These are phyloP conservation scores for Ogataea henricii DNA, from an alignment of 805 yeast species.

Conservation along the genomic window DNA sequence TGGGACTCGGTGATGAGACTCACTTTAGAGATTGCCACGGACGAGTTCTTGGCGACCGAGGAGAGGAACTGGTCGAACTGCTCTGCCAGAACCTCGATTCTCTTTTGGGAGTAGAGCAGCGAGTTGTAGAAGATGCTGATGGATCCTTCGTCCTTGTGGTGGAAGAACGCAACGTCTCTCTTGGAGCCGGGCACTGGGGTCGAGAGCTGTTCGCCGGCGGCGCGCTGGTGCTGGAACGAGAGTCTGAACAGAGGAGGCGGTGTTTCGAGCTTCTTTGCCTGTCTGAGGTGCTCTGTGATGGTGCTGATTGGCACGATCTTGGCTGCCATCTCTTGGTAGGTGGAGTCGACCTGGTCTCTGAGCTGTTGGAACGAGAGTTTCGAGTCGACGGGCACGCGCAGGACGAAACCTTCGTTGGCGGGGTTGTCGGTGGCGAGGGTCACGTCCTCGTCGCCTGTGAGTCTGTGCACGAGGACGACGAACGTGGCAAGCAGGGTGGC, in stretches of 20 bases:
- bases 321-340: constrained; percentile 37
- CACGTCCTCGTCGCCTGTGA: constrained; percentile 94
- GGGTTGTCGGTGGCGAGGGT: constrained; percentile 71
- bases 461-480: constrained; percentile 69
- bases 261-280: constrained; percentile 50
- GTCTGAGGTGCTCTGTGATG: constrained; percentile 53
- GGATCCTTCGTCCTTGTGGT: constrained; percentile 33
- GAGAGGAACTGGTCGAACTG: constrained; percentile 63
- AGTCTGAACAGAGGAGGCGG: constrained; percentile 66
- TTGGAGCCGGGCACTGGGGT: constrained; percentile 53
- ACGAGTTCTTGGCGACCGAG: constrained; percentile 39
- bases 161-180: constrained; percentile 65
- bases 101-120: constrained; percentile 65
- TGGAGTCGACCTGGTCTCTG: constrained; percentile 44
- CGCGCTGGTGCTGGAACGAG: constrained; percentile 51
- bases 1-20: constrained; percentile 73
- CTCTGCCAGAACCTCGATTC: constrained; percentile 70
- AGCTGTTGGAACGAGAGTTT: constrained; percentile 56
- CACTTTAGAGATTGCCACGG: constrained; percentile 55
- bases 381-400: constrained; percentile 64
- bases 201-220: constrained; percentile 42
- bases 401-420: constrained; percentile 51
- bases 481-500: constrained; percentile 62
- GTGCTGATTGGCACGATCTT: constrained; percentile 54
- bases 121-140: constrained; percentile 69